Evolutionary conservation across 2,329 filamentous ascomycete species (phyloP).

Genomic region (Magnaporthiopsis incrustans): DNA sequence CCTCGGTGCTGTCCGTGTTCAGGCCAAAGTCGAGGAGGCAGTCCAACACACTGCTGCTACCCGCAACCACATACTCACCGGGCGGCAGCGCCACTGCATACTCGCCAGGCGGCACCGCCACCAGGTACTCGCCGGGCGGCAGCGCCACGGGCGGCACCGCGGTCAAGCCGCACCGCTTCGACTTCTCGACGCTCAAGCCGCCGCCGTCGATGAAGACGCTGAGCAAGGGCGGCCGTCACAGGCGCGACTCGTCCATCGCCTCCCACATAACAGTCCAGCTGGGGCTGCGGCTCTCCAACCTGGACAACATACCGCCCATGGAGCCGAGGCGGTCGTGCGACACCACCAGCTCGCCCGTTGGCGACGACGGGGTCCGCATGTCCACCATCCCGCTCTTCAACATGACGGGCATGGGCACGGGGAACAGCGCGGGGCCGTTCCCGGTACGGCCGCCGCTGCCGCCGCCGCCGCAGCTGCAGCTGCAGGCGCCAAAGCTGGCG

Average conservation of each 20-base stretch:
- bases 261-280: conserved; percentile 66
- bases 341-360: not conserved
- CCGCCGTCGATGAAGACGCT: conserved; percentile 35
- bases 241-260: conserved; percentile 51
- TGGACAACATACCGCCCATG: conserved; percentile 38
- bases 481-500: not conserved
- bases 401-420: not conserved
- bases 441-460: not conserved
- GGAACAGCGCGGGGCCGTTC: not conserved
- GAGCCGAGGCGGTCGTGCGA: conserved; percentile 10
- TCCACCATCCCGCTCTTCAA: conserved; percentile 8
- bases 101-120: not conserved
- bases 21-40: conserved; percentile 12
- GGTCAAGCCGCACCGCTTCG: conserved; percentile 10
- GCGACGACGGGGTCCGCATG: not conserved
- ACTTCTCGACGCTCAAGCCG: conserved; percentile 28
- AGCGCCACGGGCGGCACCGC: not conserved
- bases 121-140: conserved; percentile 25
- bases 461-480: not conserved
- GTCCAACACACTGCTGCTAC: conserved; percentile 32
- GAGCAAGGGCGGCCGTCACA: conserved; percentile 33
- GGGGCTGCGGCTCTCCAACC: conserved; percentile 57
- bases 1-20: conserved; percentile 7
- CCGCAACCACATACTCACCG: conserved; percentile 38
- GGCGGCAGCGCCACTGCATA: not conserved